Conservation (phyloP, 2,329 filamentous ascomycete species). For the Phialemonium atrogriseum region DNA sequence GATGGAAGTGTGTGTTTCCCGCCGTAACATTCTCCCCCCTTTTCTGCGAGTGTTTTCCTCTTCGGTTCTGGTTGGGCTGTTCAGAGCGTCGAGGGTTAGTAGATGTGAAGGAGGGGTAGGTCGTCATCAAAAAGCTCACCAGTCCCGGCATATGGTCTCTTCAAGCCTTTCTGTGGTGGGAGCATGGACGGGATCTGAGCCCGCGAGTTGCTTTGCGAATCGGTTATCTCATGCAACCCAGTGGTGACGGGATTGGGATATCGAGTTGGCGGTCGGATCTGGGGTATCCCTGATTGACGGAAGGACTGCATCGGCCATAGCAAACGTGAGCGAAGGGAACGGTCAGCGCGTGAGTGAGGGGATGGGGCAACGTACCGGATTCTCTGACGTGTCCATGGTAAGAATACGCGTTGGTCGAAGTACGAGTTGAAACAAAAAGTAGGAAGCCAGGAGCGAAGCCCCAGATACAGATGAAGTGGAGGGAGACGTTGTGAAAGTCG, state of each 20-base stretch:
- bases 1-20: constrained; percentile 3
- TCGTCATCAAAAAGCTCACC: constrained; percentile 13
- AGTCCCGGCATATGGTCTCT: constrained; percentile 31
- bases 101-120: constrained; percentile 4
- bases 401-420: constrained; percentile 18
- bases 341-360: constrained; percentile 1
- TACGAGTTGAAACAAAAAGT: constrained; percentile 19
- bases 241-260: constrained; percentile 11
- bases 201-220: constrained; percentile 53
- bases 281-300: constrained; percentile 6
- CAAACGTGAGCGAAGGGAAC: neutral
- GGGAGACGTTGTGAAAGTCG: constrained; percentile 17
- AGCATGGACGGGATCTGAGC: constrained; percentile 32
- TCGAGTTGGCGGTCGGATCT: constrained; percentile 11
- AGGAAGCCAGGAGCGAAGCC: constrained; percentile 28
- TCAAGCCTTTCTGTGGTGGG: constrained; percentile 32
- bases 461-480: constrained; percentile 21
- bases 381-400: constrained; percentile 27
- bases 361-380: constrained; percentile 19
- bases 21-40: constrained; percentile 35
- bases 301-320: constrained; percentile 1
- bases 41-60: constrained; percentile 49
- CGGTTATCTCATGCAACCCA: constrained; percentile 42
- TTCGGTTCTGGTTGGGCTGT: constrained; percentile 47
- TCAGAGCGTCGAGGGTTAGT: constrained; percentile 4